Evolutionary conservation across 2,329 filamentous ascomycete species (phyloP).

Genomic region (Calonectria ilicicola): DNA sequence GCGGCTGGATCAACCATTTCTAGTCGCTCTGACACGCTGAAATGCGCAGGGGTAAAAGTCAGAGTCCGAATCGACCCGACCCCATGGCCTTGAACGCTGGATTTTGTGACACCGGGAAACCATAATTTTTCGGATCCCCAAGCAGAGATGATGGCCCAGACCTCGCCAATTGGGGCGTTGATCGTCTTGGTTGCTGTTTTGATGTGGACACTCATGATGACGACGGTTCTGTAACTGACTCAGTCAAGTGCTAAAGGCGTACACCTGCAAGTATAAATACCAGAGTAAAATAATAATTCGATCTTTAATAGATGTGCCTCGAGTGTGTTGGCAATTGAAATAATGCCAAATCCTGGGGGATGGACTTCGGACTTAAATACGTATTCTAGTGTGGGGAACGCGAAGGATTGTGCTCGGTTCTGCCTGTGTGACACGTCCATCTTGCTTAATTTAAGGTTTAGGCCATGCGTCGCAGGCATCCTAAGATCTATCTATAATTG

Average conservation of each 20-base stretch:
- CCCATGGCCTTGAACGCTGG: neutral
- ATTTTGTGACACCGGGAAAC: neutral
- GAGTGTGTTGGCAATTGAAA: neutral
- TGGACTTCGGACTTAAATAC: neutral
- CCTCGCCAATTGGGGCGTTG: neutral
- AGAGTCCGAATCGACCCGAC: neutral
- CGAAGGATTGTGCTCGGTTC: too few relatives aligned
- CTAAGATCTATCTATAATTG: too few relatives aligned
- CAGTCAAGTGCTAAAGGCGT: too few relatives aligned
- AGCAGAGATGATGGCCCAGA: neutral
- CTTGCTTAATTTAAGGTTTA: too few relatives aligned
- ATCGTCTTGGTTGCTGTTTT: neutral
- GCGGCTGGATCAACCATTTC: neutral
- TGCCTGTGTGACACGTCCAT: too few relatives aligned
- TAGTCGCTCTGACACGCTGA: neutral
- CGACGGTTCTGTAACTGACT: neutral
- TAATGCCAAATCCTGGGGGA: neutral
- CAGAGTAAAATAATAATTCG: neutral
- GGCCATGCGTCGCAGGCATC: too few relatives aligned
- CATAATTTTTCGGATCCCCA: neutral
- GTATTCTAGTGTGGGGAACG: neutral
- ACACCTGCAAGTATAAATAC: neutral
- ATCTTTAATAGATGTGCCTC: neutral
- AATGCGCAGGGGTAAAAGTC: neutral
- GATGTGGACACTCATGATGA: neutral